Evolutionary conservation across 805 yeast species (phyloP), one percentile per base, ranked within the genome.

Genomic region (Dipodascus geniculatus): DNA sequence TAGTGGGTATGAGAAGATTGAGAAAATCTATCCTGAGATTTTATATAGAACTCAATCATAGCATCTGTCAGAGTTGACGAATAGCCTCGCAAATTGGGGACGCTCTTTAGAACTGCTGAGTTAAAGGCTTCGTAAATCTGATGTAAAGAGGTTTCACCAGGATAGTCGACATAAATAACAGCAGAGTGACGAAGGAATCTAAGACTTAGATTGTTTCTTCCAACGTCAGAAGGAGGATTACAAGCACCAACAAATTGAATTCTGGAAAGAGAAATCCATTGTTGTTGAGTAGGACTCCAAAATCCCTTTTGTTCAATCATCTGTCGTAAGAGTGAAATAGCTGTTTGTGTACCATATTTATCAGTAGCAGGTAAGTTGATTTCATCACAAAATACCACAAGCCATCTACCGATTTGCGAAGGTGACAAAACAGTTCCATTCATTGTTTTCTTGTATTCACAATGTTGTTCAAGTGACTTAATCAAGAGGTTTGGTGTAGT

Each of bases 171-270:
- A 78, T 80, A 77, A 0, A 91, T 58, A 3, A 87, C 71, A 0
- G 83, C 68, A 2, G 79, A 72, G 60, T 83, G 90, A 3, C 95
- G 73, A 49, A 85, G 66, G 59, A 90, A 83, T 48, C 96, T 69
- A 8, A 71, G 62, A 1, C 81, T 71, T 22, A 91, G 63, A 2
- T 63, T 64, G 9, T 75, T 70, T 56, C 98, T 74, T 0, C 96
- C 96, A 2, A 81, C 78, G 66, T 86, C 95, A 0, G 82, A 74
- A 0, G 96, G 83, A 0, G 96, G 93, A 62, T 91, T 91, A 65
- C 98, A 91, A 0, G 98, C 97, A 6, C 95, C 97, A n/a, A 89
- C 93, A 68, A 91, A 75, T 62, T 85, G 95, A 23, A 91, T 73
- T 49, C 81, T 75, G 17, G 74, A 70, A 6, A 88, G 56, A 0